Base-by-base conservation (phyloP, 495 filamentous ascomycete genomes). In the Penicillium maclennaniae region DNA sequence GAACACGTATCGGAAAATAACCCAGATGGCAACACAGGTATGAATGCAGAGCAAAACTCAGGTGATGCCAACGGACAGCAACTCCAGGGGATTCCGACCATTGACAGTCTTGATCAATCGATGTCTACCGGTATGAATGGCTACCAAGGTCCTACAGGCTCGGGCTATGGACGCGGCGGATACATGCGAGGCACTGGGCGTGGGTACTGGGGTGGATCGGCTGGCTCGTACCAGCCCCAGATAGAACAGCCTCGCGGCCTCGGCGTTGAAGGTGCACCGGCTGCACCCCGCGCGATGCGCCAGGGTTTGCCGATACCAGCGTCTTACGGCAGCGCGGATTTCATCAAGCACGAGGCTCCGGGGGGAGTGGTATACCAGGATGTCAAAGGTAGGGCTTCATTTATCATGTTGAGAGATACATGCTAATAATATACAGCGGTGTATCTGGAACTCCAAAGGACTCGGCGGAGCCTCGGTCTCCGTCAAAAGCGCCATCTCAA, bases 241-340 rank as follows among this genome's bases (percentile, higher is more conserved):
- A 54, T 63, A 37, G 72, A 73, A 58, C 74, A 73, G 55, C 74
- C 75, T 0, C 66, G 68, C 59, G 82, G 81, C 12, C 71, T 77
- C 37, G 85, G 85, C n/a, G 85, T 87, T 41, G 82, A 79, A 67
- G 84, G 85, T 68, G 93, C 93, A 23, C 93, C 93, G 26, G 93
- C 87, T 46, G 93, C 90, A 1, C 93, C 93, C 3, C 91, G 93
- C 69, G 93, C 95, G 16, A 91, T 97, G 85, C 76, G 95, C 55
- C 83, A 92, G 62, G 91, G 92, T 16, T 78, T 86, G 19, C 85
- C 46, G 92, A 91, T 68, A 88, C 85, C 41, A 86, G 84, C 66
- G 79, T 83, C 0, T 47, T 71, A 1, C 70, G 75, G 7, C 69
- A 75, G n/a, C 65, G 74, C n/a, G 61, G 60, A 15, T 69, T 71